phyloP scores from a whole-genome alignment of 2,329 filamentous ascomycete genomes.

The Nothophoma quercina region DNA sequence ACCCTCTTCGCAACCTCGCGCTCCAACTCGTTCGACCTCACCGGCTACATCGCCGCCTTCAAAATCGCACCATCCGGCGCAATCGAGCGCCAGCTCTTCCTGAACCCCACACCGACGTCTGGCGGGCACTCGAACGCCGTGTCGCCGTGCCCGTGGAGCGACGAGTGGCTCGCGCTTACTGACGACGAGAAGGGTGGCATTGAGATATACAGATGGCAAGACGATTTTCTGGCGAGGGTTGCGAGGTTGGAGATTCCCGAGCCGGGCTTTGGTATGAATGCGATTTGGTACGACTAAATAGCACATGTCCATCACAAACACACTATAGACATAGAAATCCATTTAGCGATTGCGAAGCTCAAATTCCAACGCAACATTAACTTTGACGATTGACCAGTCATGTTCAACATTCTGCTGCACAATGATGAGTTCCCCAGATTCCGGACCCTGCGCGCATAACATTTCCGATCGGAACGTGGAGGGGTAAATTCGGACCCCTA shows the following conservation, averaged over 20 bases:
- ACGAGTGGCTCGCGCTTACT: constrained; percentile 89
- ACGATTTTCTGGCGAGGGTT: constrained; percentile 80
- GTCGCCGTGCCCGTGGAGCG: constrained; percentile 81
- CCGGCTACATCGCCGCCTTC: constrained; percentile 85
- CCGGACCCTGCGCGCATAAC: constrained; percentile 2
- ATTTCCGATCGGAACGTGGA: constrained; percentile 39
- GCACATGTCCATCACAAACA: neutral
- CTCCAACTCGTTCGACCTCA: constrained; percentile 76
- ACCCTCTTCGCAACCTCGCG: constrained; percentile 88
- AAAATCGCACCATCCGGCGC: constrained; percentile 71
- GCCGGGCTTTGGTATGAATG: constrained; percentile 95
- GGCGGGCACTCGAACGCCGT: constrained; percentile 90
- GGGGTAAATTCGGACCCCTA: constrained; percentile 23
- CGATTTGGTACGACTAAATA: constrained; percentile 85
- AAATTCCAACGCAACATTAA: neutral
- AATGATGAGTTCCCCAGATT: neutral
- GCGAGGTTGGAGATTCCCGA: constrained; percentile 80
- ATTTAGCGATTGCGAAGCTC: neutral
- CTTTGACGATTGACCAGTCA: neutral
- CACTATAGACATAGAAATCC: neutral
- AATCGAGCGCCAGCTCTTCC: constrained; percentile 78
- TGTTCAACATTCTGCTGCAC: neutral
- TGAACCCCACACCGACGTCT: constrained; percentile 85
- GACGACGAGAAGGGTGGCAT: constrained; percentile 88
- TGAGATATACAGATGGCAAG: constrained; percentile 86